Evolutionary conservation across 1,139 yeast genomes (phyloP).

Genomic region (Suhomyces terraborum): DNA sequence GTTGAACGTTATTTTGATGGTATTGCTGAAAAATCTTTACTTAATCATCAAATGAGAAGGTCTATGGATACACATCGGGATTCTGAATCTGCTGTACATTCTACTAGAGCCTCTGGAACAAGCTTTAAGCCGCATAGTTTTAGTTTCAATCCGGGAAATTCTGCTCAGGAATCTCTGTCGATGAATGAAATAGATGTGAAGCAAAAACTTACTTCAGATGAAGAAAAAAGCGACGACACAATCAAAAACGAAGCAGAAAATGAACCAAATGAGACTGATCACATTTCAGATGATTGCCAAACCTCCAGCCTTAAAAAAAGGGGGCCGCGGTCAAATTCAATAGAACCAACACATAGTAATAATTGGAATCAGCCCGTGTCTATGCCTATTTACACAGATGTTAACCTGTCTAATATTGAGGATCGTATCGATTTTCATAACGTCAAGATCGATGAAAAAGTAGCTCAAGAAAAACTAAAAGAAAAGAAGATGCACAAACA

Average conservation of each 20-base stretch:
- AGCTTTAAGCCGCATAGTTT: conserved; percentile 1
- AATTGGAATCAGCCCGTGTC: background rate
- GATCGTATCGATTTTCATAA: background rate
- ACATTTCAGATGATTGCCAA: conserved; percentile 30
- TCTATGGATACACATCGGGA: conserved; percentile 58
- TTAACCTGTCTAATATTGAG: background rate
- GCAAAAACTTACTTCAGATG: conserved; percentile 12
- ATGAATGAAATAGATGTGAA: conserved; percentile 16
- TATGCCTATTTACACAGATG: background rate
- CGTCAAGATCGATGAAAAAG: background rate
- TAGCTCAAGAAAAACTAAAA: background rate
- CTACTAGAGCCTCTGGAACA: conserved; percentile 24
- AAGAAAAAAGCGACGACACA: conserved; percentile 14
- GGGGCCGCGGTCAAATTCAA: conserved; percentile 43
- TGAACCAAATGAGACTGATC: conserved; percentile 19
- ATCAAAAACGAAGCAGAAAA: conserved; percentile 19
- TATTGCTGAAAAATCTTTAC: conserved; percentile 71
- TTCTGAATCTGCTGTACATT: conserved; percentile 37
- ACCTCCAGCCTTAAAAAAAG: conserved; percentile 24
- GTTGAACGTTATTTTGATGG: conserved; percentile 86
- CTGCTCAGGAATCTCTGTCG: background rate
- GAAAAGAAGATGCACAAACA: background rate
- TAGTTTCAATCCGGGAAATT: too few relatives aligned
- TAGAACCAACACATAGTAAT: conserved; percentile 29
- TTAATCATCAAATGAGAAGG: conserved; percentile 77